Conservation (phyloP, 2,329 filamentous ascomycete species). For the Trichoderma gracile region DNA sequence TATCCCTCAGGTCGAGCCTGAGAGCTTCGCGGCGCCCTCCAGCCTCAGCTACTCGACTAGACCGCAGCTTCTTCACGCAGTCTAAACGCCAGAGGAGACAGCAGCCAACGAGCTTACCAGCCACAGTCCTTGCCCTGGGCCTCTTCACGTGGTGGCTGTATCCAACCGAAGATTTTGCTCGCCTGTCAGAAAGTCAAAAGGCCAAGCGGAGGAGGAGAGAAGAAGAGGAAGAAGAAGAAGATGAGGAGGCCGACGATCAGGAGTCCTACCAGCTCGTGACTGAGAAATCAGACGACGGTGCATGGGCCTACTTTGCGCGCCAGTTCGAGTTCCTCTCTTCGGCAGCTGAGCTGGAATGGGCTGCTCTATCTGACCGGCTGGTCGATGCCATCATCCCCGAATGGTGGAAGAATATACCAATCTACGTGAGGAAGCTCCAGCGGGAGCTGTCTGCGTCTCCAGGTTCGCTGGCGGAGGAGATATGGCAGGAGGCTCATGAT, state of each 20-base stretch:
- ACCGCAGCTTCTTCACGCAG: constrained; percentile 28
- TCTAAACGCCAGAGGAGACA: constrained; percentile 29
- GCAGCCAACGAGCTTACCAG: constrained; percentile 33
- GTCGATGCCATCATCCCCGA: constrained; percentile 74
- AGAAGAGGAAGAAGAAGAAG: constrained; percentile 29
- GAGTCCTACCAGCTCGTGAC: constrained; percentile 16
- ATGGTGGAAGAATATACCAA: constrained; percentile 77
- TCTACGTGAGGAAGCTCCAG: constrained; percentile 78
- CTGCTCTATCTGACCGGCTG: constrained; percentile 57
- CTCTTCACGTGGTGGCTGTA: constrained; percentile 48
- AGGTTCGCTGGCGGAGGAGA: constrained; percentile 85
- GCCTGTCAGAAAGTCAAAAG: constrained; percentile 33
- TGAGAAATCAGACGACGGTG: constrained; percentile 37
- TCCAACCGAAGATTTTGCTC: constrained; percentile 46
- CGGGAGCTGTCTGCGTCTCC: constrained; percentile 83
- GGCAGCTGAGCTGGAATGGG: constrained; percentile 57
- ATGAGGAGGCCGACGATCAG: constrained; percentile 27
- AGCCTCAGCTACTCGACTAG: constrained; percentile 29
- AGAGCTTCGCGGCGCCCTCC: constrained; percentile 15
- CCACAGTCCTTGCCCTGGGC: constrained; percentile 40
- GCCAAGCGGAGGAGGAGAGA: constrained; percentile 23
- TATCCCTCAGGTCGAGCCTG: constrained; percentile 8
- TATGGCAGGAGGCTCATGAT: constrained; percentile 90
- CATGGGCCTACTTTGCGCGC: constrained; percentile 52
- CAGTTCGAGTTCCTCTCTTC: constrained; percentile 56